Evolutionary conservation across 495 filamentous ascomycete genomes (phyloP), one percentile per base, ranked within the genome.

Genomic region (Aspergillus panamensis): DNA sequence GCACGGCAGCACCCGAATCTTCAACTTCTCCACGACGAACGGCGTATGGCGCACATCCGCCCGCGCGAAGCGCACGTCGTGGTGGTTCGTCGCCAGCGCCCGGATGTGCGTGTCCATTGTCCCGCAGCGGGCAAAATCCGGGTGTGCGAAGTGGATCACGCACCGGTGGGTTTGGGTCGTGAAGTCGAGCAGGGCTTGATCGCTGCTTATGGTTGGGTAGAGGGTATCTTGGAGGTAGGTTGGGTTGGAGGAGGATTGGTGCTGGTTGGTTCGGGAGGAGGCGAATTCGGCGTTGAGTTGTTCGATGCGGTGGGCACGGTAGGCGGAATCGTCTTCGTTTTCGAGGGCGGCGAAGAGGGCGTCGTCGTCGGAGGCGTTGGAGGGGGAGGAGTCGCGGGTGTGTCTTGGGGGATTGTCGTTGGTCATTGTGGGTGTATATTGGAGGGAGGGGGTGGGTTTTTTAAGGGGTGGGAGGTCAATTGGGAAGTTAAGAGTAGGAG

Each of bases 131-230:
- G 77, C 74, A 70, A 92, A 92, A 66, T 91, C 88, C 7, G 83
- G 73, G 66, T 90, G 87, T 59, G 80, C 84, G 73, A 92, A 92
- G 69, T 92, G 89, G 25, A 91, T 82, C 0, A 91, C 78, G 59
- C 83, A 85, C 33, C 80, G 73, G 56, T 85, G 80, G 0, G 79
- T 81, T 32, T 74, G 73, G 10, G 88, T 91, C 5, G 87, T 90
- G 51, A 87, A 80, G 57, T 88, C 83, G 65, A 92, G 82, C 10
- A 90, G 66, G 12, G 73, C 62, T 64, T 87, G 86, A 72, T 92
- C 89, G 53, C 80, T 79, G 52, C 74, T 76, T 44, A 89, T 75
- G 13, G 86, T 83, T 0, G 72, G 75, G 69, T 89, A 90, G 33
- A 71, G 61, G 32, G 68, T 73, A 59, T 78, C 66, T 50, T 63